phyloP scores from a whole-genome alignment of 2,329 filamentous ascomycete genomes.

The Hymenoscyphus fructigenus region DNA sequence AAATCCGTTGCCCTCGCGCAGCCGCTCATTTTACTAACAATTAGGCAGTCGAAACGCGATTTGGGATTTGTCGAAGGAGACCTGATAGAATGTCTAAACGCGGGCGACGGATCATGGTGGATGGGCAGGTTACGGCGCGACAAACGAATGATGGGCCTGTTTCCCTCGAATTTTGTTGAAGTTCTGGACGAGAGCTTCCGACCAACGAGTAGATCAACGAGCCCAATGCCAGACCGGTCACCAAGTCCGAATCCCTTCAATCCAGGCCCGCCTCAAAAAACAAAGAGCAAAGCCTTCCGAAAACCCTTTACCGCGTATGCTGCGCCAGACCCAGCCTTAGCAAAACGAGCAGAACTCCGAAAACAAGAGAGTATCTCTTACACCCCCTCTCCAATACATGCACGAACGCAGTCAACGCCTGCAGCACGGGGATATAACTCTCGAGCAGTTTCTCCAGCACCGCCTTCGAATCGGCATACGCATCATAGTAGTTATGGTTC shows the following conservation, averaged over 20 bases:
- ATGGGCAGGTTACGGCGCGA: constrained; percentile 89
- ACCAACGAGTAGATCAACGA: constrained; percentile 64
- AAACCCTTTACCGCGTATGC: constrained; percentile 68
- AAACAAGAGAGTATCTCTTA: constrained; percentile 32
- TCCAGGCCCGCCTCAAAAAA: constrained; percentile 33
- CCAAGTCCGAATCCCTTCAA: constrained; percentile 37
- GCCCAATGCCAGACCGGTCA: constrained; percentile 43
- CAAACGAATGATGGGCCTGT: constrained; percentile 84
- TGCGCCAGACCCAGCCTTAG: constrained; percentile 62
- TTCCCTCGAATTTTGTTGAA: constrained; percentile 97
- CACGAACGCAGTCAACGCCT: constrained; percentile 38
- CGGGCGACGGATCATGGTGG: constrained; percentile 98
- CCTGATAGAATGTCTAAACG: constrained; percentile 96
- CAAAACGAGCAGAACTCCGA: constrained; percentile 44
- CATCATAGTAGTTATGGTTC: constrained; percentile 38
- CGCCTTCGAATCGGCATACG: constrained; percentile 29
- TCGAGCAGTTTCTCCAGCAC: constrained; percentile 41
- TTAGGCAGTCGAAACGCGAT: constrained; percentile 75
- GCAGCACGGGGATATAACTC: constrained; percentile 34
- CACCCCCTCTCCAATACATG: constrained; percentile 28
- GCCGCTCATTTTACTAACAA: constrained; percentile 15
- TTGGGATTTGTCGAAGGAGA: constrained; percentile 97
- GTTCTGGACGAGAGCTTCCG: constrained; percentile 83
- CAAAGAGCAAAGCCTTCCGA: constrained; percentile 59
- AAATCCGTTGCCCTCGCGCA: constrained; percentile 8